phyloP scores from a whole-genome alignment of 1,284 basidiomycete genomes.

The Tremellales sp. region DNA sequence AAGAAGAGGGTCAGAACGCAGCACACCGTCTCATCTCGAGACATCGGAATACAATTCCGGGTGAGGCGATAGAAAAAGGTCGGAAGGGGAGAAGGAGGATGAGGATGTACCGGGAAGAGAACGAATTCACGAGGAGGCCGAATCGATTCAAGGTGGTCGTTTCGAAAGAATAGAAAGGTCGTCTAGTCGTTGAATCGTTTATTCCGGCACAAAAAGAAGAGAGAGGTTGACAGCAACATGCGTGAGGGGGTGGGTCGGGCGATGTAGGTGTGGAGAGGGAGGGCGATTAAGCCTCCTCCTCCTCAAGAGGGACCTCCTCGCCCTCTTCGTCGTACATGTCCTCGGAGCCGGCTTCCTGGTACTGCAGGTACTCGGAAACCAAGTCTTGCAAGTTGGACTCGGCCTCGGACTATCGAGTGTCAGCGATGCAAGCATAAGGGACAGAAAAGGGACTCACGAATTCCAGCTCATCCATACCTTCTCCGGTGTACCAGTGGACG shows the following conservation, averaged over 20 bases:
- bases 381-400: slow-evolving; percentile 96
- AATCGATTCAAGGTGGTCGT: too few relatives aligned
- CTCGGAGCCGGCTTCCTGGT: slow-evolving; percentile 72
- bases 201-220: neutral
- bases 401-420: slow-evolving; percentile 66
- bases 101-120: slow-evolving; percentile 6
- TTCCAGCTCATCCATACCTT: slow-evolving; percentile 99
- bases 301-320: slow-evolving; percentile 42
- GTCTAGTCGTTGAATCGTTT: slow-evolving; percentile 2
- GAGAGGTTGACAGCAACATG: neutral
- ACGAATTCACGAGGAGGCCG: slow-evolving; percentile 3
- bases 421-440: slow-evolving; percentile 55
- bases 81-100: slow-evolving; percentile 5
- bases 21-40: slow-evolving; percentile 46
- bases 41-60: slow-evolving; percentile 41
- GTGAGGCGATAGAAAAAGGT: slow-evolving; percentile 31
- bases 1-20: slow-evolving; percentile 18
- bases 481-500: slow-evolving; percentile 98
- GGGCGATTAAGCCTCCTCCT: slow-evolving; percentile 29
- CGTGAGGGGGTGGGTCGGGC: slow-evolving; percentile 3
- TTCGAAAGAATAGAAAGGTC: slow-evolving; percentile 2
- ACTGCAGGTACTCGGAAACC: slow-evolving; percentile 91
- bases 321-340: slow-evolving; percentile 51
- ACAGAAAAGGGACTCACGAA: slow-evolving; percentile 47
- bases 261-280: neutral